Conservation (phyloP, 495 filamentous ascomycete species). For the Penicillium longicatenatum region DNA sequence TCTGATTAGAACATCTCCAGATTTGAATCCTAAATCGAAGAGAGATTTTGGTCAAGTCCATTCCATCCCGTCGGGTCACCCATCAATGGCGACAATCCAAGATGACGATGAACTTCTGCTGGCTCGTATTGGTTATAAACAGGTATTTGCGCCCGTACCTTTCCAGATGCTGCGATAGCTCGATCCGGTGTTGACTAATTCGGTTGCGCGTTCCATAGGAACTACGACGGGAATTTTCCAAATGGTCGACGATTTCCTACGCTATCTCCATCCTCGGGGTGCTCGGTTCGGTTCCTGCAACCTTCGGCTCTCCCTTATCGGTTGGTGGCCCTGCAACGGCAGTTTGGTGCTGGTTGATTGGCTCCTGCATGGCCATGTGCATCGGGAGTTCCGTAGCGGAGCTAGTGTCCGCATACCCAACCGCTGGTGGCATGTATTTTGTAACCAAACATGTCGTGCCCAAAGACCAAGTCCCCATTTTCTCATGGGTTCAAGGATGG, state of each 20-base stretch:
- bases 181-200: neutral
- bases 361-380: constrained; percentile 67
- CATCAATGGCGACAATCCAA: constrained; percentile 50
- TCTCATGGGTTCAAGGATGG: constrained; percentile 64
- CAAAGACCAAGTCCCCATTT: constrained; percentile 55
- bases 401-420: constrained; percentile 64
- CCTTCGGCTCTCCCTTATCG: constrained; percentile 62
- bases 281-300: constrained; percentile 69
- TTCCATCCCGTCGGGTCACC: neutral
- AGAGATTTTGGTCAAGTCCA: neutral
- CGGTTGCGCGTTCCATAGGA: constrained; percentile 37
- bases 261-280: constrained; percentile 73
- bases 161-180: neutral
- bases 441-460: constrained; percentile 64
- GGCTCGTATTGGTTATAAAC: constrained; percentile 68
- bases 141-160: constrained; percentile 43
- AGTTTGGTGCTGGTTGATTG: constrained; percentile 73
- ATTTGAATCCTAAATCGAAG: constrained; percentile 11
- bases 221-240: constrained; percentile 66
- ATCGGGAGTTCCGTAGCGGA: constrained; percentile 67
- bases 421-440: constrained; percentile 66
- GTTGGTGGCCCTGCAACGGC: constrained; percentile 70
- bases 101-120: constrained; percentile 68
- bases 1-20: constrained; percentile 15
- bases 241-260: constrained; percentile 75